Conservation (phyloP, 768 basidiomycete genomes). For the Psilocybe sp. region DNA sequence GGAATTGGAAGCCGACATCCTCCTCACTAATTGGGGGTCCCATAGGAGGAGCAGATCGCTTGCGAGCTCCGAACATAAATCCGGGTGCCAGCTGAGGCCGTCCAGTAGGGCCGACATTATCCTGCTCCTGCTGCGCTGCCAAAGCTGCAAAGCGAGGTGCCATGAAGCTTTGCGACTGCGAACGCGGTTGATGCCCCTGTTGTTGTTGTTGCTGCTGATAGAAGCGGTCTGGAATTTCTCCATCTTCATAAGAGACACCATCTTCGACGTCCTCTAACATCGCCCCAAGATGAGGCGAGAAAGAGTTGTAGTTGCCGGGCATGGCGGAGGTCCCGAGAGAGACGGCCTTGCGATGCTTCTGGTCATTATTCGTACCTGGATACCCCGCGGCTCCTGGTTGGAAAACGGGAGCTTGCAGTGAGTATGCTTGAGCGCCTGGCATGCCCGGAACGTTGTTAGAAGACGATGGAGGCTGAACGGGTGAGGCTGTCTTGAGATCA, state of each 20-base stretch:
- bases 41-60: constrained; percentile 46
- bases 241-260: constrained; percentile 62
- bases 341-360: constrained; percentile 78
- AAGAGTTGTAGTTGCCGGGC: constrained; percentile 64
- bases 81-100: constrained; percentile 88
- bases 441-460: constrained; percentile 41
- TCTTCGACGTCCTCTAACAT: constrained; percentile 86
- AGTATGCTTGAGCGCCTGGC: constrained; percentile 43
- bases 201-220: constrained; percentile 42
- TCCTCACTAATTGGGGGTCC: constrained; percentile 80
- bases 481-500: constrained; percentile 85
- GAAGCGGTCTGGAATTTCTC: constrained; percentile 66
- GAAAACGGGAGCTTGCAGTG: constrained; percentile 69
- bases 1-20: constrained; percentile 79
- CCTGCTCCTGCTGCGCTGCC: constrained; percentile 73
- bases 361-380: constrained; percentile 48
- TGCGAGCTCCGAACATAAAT: constrained; percentile 85
- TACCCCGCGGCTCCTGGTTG: constrained; percentile 63
- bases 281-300: constrained; percentile 75
- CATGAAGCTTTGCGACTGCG: constrained; percentile 81
- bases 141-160: constrained; percentile 87
- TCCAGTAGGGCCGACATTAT: constrained; percentile 66
- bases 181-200: constrained; percentile 63
- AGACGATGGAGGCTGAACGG: constrained; percentile 48
- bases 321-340: constrained; percentile 63